Conservation (phyloP, 2,329 filamentous ascomycete genomes). For the Ramularia collo-cygni region DNA sequence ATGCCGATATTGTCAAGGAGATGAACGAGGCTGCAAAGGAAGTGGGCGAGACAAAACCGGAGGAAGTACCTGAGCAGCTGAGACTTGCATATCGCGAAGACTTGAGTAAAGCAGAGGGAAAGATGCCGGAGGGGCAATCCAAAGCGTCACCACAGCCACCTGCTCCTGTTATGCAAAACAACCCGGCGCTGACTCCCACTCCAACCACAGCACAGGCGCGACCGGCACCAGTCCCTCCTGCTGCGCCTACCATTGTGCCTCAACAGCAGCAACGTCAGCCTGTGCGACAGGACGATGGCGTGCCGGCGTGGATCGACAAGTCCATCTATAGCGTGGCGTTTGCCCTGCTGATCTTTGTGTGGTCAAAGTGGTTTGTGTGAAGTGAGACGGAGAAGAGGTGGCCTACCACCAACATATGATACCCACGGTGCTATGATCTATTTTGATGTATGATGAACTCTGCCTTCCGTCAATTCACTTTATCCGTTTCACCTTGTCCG, state of each 20-base stretch:
- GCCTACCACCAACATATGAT: no score
- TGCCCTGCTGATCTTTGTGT: constrained; percentile 62
- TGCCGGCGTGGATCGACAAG: constrained; percentile 72
- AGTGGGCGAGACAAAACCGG: constrained; percentile 36
- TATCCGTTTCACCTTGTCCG: no score
- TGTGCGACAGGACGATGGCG: constrained; percentile 39
- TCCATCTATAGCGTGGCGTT: constrained; percentile 68
- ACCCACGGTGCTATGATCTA: no score
- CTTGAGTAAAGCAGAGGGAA: constrained; percentile 42
- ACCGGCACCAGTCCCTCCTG: constrained; percentile 10
- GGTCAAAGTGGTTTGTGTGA: constrained; percentile 19
- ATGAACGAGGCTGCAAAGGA: constrained; percentile 53
- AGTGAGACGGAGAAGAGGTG: constrained; percentile 1
- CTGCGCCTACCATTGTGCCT: constrained; percentile 3
- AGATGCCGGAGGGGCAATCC: constrained; percentile 13
- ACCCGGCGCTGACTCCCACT: constrained; percentile 1
- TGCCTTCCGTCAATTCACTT: no score
- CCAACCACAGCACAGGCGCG: constrained; percentile 2
- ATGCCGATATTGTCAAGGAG: constrained; percentile 67
- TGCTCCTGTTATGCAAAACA: constrained; percentile 4
- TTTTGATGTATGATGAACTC: no score
- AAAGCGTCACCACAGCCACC: constrained; percentile 2
- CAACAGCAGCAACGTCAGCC: constrained; percentile 13
- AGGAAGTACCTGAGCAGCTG: constrained; percentile 49
- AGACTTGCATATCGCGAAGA: constrained; percentile 68